Evolutionary conservation across 2,329 filamentous ascomycete species (phyloP).

Genomic region (Colletotrichum orchidophilum): DNA sequence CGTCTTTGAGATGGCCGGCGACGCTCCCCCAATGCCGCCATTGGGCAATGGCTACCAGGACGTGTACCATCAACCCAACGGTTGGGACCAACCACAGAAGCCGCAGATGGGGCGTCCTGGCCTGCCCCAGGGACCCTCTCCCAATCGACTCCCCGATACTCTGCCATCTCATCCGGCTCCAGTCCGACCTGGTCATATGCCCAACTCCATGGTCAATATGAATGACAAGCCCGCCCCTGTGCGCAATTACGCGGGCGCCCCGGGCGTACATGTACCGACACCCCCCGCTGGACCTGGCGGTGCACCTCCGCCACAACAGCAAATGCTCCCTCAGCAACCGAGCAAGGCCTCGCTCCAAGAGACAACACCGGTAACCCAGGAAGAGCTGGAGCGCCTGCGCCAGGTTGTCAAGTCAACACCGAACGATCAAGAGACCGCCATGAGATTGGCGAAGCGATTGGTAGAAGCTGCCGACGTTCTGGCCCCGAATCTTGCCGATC

Average conservation of each 20-base stretch:
- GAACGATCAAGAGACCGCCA: slow-evolving; percentile 74
- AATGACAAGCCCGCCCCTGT: slow-evolving; percentile 67
- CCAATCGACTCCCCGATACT: slow-evolving; percentile 52
- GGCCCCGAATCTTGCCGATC: slow-evolving; percentile 70
- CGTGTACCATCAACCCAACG: slow-evolving; percentile 28
- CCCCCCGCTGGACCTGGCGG: slow-evolving; percentile 38
- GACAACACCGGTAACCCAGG: slow-evolving; percentile 72
- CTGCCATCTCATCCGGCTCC: slow-evolving; percentile 70
- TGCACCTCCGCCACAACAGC: slow-evolving; percentile 49
- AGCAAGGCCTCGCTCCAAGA: slow-evolving; percentile 22
- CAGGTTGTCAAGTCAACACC: slow-evolving; percentile 76
- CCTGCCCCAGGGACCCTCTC: slow-evolving; percentile 39
- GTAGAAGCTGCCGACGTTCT: slow-evolving; percentile 86
- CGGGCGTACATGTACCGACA: slow-evolving; percentile 58
- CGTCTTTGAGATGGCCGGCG: slow-evolving; percentile 77
- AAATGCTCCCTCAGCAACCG: slow-evolving; percentile 39
- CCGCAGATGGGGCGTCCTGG: slow-evolving; percentile 35
- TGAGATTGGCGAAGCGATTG: slow-evolving; percentile 82
- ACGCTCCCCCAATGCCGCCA: slow-evolving; percentile 66
- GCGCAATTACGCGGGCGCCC: slow-evolving; percentile 62
- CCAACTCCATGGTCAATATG: slow-evolving; percentile 64
- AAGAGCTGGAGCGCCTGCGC: slow-evolving; percentile 81
- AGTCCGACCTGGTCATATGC: slow-evolving; percentile 69
- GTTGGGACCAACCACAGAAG: slow-evolving; percentile 30
- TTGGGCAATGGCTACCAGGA: slow-evolving; percentile 41